A percentile compares a stretch with the other conserved stretches of the same genome.
phyloP scores from a whole-genome alignment of 192 early-diverging fungal genomes.

The Lunasporangiospora selenospora region DNA sequence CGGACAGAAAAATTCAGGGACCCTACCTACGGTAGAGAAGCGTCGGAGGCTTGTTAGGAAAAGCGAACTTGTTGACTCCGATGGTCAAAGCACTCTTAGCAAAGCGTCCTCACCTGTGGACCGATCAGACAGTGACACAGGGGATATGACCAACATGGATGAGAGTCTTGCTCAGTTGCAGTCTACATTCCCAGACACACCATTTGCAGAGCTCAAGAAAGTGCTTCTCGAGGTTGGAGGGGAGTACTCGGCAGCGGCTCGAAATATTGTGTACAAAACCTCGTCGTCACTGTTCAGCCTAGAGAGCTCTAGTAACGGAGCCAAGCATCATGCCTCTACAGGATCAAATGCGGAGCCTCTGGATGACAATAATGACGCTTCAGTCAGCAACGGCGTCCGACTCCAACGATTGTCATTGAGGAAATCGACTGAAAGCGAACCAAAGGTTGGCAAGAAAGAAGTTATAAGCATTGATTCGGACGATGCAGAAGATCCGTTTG shows the following conservation, averaged over 20 bases:
- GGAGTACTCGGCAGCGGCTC: constrained; percentile 18
- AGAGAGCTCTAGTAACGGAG: too few species aligned
- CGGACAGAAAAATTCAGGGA: constrained; percentile 6
- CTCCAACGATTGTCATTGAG: constrained; percentile 4
- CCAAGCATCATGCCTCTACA: too few species aligned
- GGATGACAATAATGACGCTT: too few species aligned
- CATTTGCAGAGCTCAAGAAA: constrained; percentile 15
- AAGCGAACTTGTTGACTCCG: not conserved
- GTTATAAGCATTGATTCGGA: too few species aligned
- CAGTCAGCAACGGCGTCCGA: too few species aligned
- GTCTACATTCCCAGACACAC: constrained; percentile 16
- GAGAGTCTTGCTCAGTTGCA: constrained; percentile 16
- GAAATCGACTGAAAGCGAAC: too few species aligned
- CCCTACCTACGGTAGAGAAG: constrained; percentile 4
- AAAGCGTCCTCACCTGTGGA: not conserved
- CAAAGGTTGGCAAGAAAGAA: too few species aligned
- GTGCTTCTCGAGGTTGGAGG: constrained; percentile 8
- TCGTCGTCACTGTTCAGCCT: constrained; percentile 1
- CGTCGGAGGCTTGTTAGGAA: constrained; percentile 29
- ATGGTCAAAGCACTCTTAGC: not conserved
- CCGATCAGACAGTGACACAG: not conserved
- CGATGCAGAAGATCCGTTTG: constrained; percentile 8
- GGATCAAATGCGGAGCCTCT: too few species aligned
- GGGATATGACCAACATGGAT: not conserved
- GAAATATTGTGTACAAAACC: not conserved